Evolutionary conservation across 192 early-diverging fungal genomes (phyloP).

Genomic region (Gamsiella multidivaricata): DNA sequence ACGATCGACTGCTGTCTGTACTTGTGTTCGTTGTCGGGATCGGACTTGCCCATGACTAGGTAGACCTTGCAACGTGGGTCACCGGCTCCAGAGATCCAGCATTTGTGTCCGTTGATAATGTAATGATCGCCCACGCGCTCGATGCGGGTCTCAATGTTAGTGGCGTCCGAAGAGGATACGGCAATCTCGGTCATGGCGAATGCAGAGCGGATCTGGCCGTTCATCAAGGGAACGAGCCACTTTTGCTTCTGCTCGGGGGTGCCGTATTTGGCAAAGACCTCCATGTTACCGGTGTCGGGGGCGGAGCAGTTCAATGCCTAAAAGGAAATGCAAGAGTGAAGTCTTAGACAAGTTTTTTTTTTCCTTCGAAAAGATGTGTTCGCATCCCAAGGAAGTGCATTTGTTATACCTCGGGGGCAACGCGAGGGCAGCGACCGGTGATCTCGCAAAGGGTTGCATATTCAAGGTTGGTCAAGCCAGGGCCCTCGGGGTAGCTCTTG

Average conservation of each 20-base stretch:
- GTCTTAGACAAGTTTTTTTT: no score
- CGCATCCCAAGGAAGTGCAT: no score
- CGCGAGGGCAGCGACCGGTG: slow-evolving; percentile 79
- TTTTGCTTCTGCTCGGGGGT: slow-evolving; percentile 80
- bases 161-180: slow-evolving; percentile 97
- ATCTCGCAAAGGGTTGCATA: slow-evolving; percentile 93
- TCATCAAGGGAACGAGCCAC: slow-evolving; percentile 87
- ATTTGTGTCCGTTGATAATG: slow-evolving; percentile 88
- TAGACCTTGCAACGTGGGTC: slow-evolving; percentile 94
- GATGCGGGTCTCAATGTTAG: slow-evolving; percentile 94
- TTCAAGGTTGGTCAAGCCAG: slow-evolving; percentile 93
- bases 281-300: slow-evolving; percentile 99
- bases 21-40: slow-evolving; percentile 67
- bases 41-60: slow-evolving; percentile 91
- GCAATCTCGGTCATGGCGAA: slow-evolving; percentile 99
- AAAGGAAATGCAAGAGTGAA: no score
- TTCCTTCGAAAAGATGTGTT: no score
- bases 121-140: slow-evolving; percentile 71
- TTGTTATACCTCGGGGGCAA: slow-evolving; percentile 88
- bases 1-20: slow-evolving; percentile 94
- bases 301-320: slow-evolving; percentile 92
- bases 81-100: slow-evolving; percentile 98
- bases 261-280: slow-evolving; percentile 98
- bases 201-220: slow-evolving; percentile 93
- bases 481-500: slow-evolving; percentile 81